Conservation (phyloP, 768 basidiomycete genomes). For the Hygrophoropsis aurantiaca region DNA sequence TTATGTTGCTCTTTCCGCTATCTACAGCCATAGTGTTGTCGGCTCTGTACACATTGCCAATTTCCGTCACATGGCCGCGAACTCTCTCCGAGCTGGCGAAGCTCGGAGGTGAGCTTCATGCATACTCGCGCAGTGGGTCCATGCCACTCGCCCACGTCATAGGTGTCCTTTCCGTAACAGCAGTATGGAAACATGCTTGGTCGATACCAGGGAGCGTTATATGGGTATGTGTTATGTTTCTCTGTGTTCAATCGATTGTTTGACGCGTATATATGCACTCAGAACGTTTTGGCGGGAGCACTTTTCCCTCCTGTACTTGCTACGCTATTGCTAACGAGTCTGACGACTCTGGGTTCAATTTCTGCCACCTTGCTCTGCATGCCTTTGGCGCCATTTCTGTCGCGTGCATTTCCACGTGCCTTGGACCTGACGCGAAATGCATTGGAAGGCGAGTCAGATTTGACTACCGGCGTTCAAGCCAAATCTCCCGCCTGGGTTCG, state of each 20-base stretch:
- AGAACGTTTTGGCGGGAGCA: constrained; percentile 91
- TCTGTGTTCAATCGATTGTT: constrained; percentile 13
- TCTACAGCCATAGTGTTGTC: constrained; percentile 54
- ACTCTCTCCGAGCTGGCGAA: constrained; percentile 74
- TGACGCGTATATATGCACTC: constrained; percentile 6
- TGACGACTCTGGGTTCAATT: constrained; percentile 86
- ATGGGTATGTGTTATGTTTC: constrained; percentile 54
- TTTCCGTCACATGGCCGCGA: constrained; percentile 74
- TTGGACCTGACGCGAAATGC: constrained; percentile 83
- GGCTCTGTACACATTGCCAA: constrained; percentile 56
- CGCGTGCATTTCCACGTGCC: constrained; percentile 79
- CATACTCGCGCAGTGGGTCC: constrained; percentile 71
- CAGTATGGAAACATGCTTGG: constrained; percentile 97
- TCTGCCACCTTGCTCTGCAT: constrained; percentile 78
- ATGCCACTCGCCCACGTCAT: constrained; percentile 73
- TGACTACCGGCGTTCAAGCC: constrained; percentile 33
- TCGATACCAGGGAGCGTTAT: constrained; percentile 93
- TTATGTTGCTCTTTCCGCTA: constrained; percentile 67
- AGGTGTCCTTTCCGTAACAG: constrained; percentile 77
- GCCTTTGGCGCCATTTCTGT: constrained; percentile 83
- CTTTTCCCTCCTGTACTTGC: constrained; percentile 82
- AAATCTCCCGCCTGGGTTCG: constrained; percentile 71
- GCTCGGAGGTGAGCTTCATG: constrained; percentile 72
- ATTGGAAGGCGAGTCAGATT: constrained; percentile 64
- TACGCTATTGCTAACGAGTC: constrained; percentile 74